A percentile compares a stretch with the other conserved stretches of the same genome.
Evolutionary conservation across 345 rosid genomes (phyloP).

Genomic region (Diplotaxis tenuifolia): DNA sequence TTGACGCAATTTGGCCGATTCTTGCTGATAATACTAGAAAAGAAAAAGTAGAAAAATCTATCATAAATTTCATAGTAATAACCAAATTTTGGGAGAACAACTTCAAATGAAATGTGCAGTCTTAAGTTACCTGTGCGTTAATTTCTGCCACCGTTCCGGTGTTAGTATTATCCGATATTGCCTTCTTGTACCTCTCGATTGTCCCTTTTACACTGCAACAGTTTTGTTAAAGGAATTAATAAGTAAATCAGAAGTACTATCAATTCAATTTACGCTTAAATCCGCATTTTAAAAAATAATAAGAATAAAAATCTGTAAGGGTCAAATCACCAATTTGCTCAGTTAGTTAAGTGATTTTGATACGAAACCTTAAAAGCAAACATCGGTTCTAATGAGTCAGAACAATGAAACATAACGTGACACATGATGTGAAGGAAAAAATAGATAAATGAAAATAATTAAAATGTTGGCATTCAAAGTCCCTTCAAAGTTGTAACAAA

Average conservation of each 20-base stretch:
- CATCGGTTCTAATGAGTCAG: slow-evolving; percentile 37
- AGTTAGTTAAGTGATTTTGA: slow-evolving; percentile 48
- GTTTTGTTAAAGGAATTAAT: neutral
- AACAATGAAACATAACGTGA: slow-evolving; percentile 32
- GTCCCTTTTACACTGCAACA: slow-evolving; percentile 79
- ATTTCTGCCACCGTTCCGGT: slow-evolving; percentile 71
- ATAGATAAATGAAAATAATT: neutral
- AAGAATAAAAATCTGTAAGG: neutral
- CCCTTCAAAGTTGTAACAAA: slow-evolving; percentile 27
- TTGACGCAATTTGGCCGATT: slow-evolving; percentile 65
- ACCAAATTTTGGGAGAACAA: neutral
- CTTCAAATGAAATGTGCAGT: neutral
- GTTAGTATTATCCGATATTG: slow-evolving; percentile 59
- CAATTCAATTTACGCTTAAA: neutral
- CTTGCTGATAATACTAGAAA: slow-evolving; percentile 81
- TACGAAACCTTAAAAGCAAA: slow-evolving; percentile 58
- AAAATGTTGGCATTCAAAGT: too few relatives aligned
- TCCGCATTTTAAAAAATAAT: neutral
- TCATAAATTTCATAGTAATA: neutral
- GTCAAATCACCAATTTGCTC: slow-evolving; percentile 57
- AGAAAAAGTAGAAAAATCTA: neutral
- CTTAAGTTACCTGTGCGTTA: slow-evolving; percentile 72
- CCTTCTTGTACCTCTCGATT: slow-evolving; percentile 92
- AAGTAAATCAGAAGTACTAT: neutral
- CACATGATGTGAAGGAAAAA: slow-evolving; percentile 30